These are phyloP conservation scores for Rhodotorula graminis DNA, from an alignment of 768 basidiomycete species.

Conservation along the genomic window DNA sequence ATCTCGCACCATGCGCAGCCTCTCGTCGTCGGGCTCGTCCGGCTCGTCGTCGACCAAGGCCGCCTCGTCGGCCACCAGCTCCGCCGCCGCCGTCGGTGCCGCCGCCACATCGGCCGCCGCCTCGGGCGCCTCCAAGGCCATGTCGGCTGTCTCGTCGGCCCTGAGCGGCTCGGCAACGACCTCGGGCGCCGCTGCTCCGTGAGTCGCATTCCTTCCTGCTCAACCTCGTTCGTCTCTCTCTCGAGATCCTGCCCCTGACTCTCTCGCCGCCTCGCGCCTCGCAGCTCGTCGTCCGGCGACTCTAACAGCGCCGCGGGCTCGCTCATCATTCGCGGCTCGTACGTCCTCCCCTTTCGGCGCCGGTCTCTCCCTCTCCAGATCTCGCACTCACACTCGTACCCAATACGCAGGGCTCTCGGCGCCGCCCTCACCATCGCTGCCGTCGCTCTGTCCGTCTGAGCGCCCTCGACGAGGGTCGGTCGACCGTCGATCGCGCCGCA, in stretches of 20 bases:
- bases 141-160: constrained; percentile 1
- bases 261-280: too few species aligned
- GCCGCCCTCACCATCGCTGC: not conserved
- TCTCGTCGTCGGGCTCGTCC: not conserved
- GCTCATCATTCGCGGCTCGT: constrained; percentile 2
- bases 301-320: not conserved
- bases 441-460: not conserved
- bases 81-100: not conserved
- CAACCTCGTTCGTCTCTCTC: too few species aligned
- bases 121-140: not conserved
- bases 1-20: too few species aligned
- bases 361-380: not conserved
- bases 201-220: not conserved
- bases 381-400: too few species aligned
- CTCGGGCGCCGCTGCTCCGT: not conserved
- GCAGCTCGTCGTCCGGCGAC: not conserved
- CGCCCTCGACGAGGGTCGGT: not conserved
- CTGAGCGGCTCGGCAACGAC: not conserved
- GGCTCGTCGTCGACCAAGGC: constrained; percentile 4
- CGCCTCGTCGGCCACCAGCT: not conserved
- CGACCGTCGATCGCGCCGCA: too few species aligned
- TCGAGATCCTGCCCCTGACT: too few species aligned
- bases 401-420: not conserved
- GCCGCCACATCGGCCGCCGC: too few species aligned
- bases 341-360: not conserved